phyloP scores from a whole-genome alignment of 2,329 filamentous ascomycete genomes.

The Alternaria sp. region DNA sequence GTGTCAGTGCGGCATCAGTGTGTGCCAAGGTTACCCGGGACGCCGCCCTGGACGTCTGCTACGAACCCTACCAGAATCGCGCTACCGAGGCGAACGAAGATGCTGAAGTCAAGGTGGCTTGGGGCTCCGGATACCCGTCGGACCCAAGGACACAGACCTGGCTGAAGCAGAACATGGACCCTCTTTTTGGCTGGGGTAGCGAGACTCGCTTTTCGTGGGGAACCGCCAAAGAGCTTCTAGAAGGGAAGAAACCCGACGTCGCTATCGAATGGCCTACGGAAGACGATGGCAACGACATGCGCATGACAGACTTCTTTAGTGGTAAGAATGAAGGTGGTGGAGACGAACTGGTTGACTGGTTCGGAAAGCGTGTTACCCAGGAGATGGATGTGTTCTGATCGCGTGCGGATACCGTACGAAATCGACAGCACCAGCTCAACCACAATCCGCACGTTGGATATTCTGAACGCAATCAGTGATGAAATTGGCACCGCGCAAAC shows the following conservation, averaged over 20 bases:
- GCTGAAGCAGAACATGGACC: conserved; percentile 88
- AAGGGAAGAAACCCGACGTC: conserved; percentile 72
- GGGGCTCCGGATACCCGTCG: conserved; percentile 94
- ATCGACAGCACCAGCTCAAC: not conserved
- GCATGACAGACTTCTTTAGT: conserved; percentile 79
- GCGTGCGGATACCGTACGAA: not conserved
- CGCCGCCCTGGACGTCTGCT: conserved; percentile 83
- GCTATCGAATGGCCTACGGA: conserved; percentile 89
- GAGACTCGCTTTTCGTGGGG: conserved; percentile 97
- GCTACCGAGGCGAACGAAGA: conserved; percentile 37
- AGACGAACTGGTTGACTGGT: conserved; percentile 82
- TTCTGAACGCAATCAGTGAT: not conserved
- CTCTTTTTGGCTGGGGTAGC: conserved; percentile 91
- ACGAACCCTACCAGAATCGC: conserved; percentile 59
- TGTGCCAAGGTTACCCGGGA: conserved; percentile 97
- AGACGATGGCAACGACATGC: conserved; percentile 70
- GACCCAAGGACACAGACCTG: conserved; percentile 82
- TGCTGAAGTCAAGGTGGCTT: conserved; percentile 59
- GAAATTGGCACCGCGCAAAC: not conserved
- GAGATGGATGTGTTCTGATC: conserved; percentile 76
- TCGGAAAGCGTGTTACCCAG: conserved; percentile 73
- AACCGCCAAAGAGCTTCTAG: conserved; percentile 91
- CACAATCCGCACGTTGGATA: not conserved
- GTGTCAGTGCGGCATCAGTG: conserved; percentile 91
- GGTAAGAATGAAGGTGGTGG: conserved; percentile 56